Percentiles rank a stretch among this genome's conserved stretches.
phyloP scores from a whole-genome alignment of 2,329 filamentous ascomycete species.

The Alternaria arbusti region DNA sequence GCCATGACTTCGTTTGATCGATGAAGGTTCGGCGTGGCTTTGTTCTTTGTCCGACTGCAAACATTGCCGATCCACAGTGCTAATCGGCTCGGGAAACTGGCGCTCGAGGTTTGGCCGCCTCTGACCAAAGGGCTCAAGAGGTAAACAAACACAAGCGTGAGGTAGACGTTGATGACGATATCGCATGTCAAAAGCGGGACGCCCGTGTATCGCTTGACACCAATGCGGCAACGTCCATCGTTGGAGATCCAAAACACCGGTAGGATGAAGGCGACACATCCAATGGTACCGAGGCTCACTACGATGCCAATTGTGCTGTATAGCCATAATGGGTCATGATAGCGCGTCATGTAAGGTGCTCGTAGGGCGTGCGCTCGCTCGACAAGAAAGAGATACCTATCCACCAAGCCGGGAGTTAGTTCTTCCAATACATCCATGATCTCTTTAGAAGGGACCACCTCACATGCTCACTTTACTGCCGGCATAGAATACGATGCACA shows the following conservation, averaged over 20 bases:
- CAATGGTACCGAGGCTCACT: conserved; percentile 39
- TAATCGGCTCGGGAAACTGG: conserved; percentile 19
- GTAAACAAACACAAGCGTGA: conserved; percentile 50
- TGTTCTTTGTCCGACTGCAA: conserved; percentile 1
- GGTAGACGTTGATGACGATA: conserved; percentile 46
- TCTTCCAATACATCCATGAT: neutral
- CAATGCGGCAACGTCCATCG: conserved; percentile 49
- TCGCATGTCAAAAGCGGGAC: conserved; percentile 49
- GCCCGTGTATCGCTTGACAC: conserved; percentile 45
- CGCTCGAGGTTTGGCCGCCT: conserved; percentile 10
- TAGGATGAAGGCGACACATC: conserved; percentile 34
- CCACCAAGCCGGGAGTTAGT: neutral
- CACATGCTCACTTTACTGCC: conserved; percentile 23
- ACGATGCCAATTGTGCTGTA: conserved; percentile 32
- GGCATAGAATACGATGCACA: conserved; percentile 46
- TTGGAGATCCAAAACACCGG: conserved; percentile 41
- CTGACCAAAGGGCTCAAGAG: conserved; percentile 43
- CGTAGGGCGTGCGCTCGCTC: conserved; percentile 51
- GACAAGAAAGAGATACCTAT: conserved; percentile 51
- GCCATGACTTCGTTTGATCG: conserved; percentile 23
- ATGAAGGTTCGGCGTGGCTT: conserved; percentile 10
- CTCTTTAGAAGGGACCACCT: neutral
- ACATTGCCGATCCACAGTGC: conserved; percentile 20
- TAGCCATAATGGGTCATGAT: conserved; percentile 46
- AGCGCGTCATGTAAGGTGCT: conserved; percentile 38